Evolutionary conservation across 176 grass and related monocot species (phyloP).

Genomic region (Lolium multiflorum): DNA sequence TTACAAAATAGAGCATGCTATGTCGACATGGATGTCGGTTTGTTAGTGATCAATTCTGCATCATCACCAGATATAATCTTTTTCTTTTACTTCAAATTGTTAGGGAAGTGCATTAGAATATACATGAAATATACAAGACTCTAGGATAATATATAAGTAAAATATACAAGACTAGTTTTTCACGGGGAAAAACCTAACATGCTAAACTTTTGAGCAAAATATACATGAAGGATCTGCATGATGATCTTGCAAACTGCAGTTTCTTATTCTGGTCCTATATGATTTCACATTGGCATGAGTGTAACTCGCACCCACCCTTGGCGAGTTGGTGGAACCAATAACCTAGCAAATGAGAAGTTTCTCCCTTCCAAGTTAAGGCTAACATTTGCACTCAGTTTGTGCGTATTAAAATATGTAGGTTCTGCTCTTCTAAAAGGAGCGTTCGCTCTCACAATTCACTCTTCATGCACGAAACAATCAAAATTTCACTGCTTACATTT

Average conservation of each 20-base stretch:
- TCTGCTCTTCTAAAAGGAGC: neutral
- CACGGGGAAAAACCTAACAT: neutral
- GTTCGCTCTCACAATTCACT: neutral
- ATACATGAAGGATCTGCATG: neutral
- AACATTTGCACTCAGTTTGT: neutral
- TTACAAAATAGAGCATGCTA: neutral
- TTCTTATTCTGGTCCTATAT: conserved; percentile 22
- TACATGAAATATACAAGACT: neutral
- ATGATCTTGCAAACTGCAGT: neutral
- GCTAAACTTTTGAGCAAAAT: neutral
- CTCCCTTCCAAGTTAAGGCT: neutral
- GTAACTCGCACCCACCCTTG: neutral
- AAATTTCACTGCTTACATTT: neutral
- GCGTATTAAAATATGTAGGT: neutral
- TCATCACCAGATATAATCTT: neutral
- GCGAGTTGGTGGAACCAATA: neutral
- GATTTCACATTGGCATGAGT: conserved; percentile 19
- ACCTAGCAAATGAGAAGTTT: conserved; percentile 32
- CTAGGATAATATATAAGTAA: conserved; percentile 14
- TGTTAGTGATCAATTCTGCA: conserved; percentile 11
- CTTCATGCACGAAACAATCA: neutral
- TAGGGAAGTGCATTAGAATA: neutral
- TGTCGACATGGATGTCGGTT: neutral
- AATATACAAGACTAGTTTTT: neutral
- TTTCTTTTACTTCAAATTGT: neutral